Evolutionary conservation across 2,329 filamentous ascomycete genomes (phyloP), one percentile per base, ranked within the genome.

Genomic region (Xylogone sp.): DNA sequence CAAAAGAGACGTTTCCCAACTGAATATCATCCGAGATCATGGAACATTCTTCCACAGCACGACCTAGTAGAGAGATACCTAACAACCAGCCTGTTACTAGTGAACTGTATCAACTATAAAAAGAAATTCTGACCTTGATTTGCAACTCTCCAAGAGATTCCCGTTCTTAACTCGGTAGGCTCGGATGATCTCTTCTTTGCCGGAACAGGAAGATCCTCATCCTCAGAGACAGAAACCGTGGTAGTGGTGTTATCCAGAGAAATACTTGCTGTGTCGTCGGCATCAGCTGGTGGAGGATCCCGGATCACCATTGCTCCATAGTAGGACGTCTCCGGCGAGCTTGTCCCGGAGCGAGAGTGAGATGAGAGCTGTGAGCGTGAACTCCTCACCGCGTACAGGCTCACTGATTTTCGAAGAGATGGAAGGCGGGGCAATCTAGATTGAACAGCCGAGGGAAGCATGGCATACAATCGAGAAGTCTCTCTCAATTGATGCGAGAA

Each of bases 371-470:
- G 45, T 34, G 48, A 45, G 13, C 43, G 45, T 34, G 48, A 45
- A 12, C 51, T 43, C 9, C 49, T 49, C 12, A 57, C 24, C 12
- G 58, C 57, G 45, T 62, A 58, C 53, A 54, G 55, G 24, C 66
- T 72, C 43, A 69, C 68, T 10, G 70, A 72, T 46, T 66, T 66
- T 27, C 71, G 69, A 43, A 83, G 66, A 4, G 76, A 80, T 24
- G 74, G 72, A 8, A 83, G 68, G 5, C 71, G 72, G 2, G 76
- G 75, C 20, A 83, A 68, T 52, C 75, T 71, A 31, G 71, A 75
- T 59, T 78, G 75, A 4, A 84, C 68, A 3, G 78, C 70, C 1
- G 71, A 68, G 3, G 81, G 79, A 7, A 83, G 73, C 52, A 83
- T 72, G 5, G 74, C 71, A 62, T 78, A 79, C 16, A 83, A 69